Evolutionary conservation across 1,284 basidiomycete species (phyloP).

Genomic region (Sporisorium sorghi): DNA sequence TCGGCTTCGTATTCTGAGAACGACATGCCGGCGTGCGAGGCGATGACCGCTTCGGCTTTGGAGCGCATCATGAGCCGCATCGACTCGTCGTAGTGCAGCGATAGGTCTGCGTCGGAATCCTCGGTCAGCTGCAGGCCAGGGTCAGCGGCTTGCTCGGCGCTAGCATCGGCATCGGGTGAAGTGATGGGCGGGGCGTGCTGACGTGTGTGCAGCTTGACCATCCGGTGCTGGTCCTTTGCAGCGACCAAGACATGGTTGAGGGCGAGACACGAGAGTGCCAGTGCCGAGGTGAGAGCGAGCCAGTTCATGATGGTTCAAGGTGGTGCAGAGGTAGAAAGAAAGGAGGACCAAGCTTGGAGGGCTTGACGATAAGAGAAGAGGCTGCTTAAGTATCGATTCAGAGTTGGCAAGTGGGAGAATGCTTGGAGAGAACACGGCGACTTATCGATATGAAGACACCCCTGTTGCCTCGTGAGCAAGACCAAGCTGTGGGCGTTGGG

Average conservation of each 20-base stretch:
- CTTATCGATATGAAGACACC: not conserved
- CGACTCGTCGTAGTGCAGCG: conserved; percentile 15
- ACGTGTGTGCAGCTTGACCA: conserved; percentile 12
- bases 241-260: not conserved
- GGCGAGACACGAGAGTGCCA: not conserved
- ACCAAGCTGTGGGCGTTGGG: not conserved
- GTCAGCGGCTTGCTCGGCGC: not conserved
- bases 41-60: conserved; percentile 31
- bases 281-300: not conserved
- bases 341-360: not conserved
- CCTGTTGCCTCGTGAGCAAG: not conserved
- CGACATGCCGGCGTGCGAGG: conserved; percentile 15
- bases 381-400: not conserved
- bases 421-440: not conserved
- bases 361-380: not conserved
- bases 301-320: conserved; percentile 5
- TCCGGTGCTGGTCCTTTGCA: not conserved
- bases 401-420: too few species aligned
- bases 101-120: conserved; percentile 19
- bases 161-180: not conserved
- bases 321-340: not conserved
- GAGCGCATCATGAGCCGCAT: conserved; percentile 34
- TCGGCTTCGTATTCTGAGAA: conserved; percentile 14
- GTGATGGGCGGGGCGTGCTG: too few species aligned
- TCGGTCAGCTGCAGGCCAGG: conserved; percentile 15